Conservation (phyloP, 2,329 filamentous ascomycete genomes). For the Aureobasidium sp. region DNA sequence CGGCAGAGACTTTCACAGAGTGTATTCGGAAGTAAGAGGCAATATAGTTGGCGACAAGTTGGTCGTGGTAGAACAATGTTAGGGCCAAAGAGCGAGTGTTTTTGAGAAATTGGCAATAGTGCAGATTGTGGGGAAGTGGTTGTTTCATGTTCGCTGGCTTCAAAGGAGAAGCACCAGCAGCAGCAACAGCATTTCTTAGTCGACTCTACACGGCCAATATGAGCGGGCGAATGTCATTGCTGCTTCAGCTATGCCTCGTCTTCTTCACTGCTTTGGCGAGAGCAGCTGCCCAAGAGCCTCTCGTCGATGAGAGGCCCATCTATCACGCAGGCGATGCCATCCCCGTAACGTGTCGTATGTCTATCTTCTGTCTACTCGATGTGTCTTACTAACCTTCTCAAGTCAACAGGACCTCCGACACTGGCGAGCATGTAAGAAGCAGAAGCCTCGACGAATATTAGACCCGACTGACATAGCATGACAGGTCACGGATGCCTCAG, state of each 20-base stretch:
- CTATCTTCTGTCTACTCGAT: background rate
- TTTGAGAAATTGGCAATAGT: background rate
- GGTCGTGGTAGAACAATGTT: too few relatives aligned
- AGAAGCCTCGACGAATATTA: background rate
- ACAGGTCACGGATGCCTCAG: slow-evolving; percentile 62
- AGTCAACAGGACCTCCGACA: slow-evolving; percentile 53
- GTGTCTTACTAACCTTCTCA: background rate
- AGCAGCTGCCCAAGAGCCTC: slow-evolving; percentile 34
- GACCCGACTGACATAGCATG: background rate
- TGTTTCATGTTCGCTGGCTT: background rate
- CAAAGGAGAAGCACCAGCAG: background rate
- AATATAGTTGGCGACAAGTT: background rate
- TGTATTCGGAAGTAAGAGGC: background rate
- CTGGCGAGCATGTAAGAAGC: slow-evolving; percentile 62
- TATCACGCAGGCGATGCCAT: slow-evolving; percentile 43
- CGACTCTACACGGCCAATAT: background rate
- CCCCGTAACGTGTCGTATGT: slow-evolving; percentile 44
- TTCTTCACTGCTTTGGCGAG: slow-evolving; percentile 30
- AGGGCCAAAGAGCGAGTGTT: background rate
- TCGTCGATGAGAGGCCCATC: slow-evolving; percentile 28
- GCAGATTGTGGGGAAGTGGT: background rate
- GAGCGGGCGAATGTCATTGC: background rate
- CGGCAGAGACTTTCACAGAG: too few relatives aligned
- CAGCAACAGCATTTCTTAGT: background rate
- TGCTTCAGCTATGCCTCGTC: slow-evolving; percentile 21